Evolutionary conservation across 306 rosid genomes (phyloP), one percentile per base, ranked within the genome.

Genomic region (Cucumis melo): DNA sequence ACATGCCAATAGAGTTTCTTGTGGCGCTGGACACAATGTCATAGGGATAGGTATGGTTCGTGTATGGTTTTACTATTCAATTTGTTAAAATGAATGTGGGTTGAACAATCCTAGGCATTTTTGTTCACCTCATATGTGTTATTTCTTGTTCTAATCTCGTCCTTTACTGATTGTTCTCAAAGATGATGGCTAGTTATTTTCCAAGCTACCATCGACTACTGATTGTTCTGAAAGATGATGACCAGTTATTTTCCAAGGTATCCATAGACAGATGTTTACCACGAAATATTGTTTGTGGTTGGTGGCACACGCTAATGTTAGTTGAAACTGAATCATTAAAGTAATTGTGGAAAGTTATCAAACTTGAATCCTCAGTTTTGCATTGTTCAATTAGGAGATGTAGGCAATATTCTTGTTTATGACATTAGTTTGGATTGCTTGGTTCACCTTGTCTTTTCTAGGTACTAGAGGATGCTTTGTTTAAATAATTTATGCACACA

Each of bases 291-390:
- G n/a, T n/a, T n/a, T n/a, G n/a, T n/a, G n/a, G n/a, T 50, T 93
- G 98, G 98, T 91, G 98, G 98, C 98, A 93, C 78, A 89, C 98
- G 19, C 85, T 93, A 77, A 77, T 93, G 81, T 59, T 91, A 80
- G 91, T 76, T 12, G 88, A 89, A 20, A 29, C 38, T 44, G 74
- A 64, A 83, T 78, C 46, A 17, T 73, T 8, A 11, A 21, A 20
- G 12, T 10, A 27, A 72, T 75, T 51, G 76, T 51, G n/a, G 57
- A 10, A 23, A 46, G 74, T 20, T 68, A n/a, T 68, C 55, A 41
- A 67, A 68, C 36, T 68, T 67, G 55, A n/a, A 14, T 50, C 8
- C 13, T 70, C 34, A 46, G 17, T 65, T 24, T 70, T 68, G 2
- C 32, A 39, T 20, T 39, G 32, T 66, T 39, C 38, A 13, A 38